These are phyloP conservation scores for Pleurotus tuoliensis DNA, from an alignment of 768 basidiomycete genomes.

Conservation along the genomic window DNA sequence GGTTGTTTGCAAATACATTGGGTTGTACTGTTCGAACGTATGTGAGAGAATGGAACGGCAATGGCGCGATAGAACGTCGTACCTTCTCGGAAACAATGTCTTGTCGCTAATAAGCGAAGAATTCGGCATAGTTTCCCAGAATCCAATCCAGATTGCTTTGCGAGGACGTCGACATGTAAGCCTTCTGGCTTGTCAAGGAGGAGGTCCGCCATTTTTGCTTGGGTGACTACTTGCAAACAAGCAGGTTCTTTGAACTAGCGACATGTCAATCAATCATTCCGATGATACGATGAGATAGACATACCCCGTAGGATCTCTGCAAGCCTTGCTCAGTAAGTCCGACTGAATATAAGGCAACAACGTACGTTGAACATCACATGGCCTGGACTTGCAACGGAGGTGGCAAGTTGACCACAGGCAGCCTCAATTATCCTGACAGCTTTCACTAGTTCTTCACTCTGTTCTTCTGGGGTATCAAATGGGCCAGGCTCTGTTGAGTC, in stretches of 20 bases:
- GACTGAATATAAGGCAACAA: not conserved
- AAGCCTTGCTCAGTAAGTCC: not conserved
- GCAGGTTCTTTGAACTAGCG: conserved; percentile 27
- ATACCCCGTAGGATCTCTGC: conserved; percentile 15
- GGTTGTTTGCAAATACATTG: conserved; percentile 39
- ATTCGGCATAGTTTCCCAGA: conserved; percentile 33
- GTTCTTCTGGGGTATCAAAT: conserved; percentile 24
- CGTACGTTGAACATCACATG: conserved; percentile 28
- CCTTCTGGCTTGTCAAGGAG: conserved; percentile 33
- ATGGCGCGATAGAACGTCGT: not conserved
- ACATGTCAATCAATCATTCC: not conserved
- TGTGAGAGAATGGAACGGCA: not conserved
- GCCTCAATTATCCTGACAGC: conserved; percentile 29
- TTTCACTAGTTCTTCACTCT: conserved; percentile 19
- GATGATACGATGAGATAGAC: not conserved
- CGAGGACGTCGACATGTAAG: conserved; percentile 28
- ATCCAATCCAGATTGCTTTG: conserved; percentile 25
- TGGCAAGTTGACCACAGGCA: conserved; percentile 30
- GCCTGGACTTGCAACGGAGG: conserved; percentile 25
- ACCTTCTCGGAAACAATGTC: conserved; percentile 39
- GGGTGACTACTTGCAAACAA: conserved; percentile 28
- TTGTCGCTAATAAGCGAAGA: conserved; percentile 34
- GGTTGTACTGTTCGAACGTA: conserved; percentile 20
- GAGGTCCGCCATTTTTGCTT: conserved; percentile 33
- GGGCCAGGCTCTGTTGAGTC: conserved; percentile 29